Base-by-base conservation (phyloP, 257 asterid genomes). In the Leptodermis oblonga region DNA sequence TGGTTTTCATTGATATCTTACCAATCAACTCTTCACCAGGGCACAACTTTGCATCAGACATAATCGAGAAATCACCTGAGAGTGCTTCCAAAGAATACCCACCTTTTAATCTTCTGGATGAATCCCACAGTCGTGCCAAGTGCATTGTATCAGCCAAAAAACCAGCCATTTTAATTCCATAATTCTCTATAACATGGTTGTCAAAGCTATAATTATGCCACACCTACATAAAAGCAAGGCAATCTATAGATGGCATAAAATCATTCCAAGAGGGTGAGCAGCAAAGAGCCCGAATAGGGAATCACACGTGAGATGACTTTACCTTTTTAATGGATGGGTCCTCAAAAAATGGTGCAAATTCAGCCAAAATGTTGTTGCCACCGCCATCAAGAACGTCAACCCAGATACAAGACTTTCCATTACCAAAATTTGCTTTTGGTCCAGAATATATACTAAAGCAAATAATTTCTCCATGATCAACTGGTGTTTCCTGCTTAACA, bases 161-260 rank as follows among this genome's bases (percentile, higher is more conserved):
- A 58, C 99, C 99, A 73, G 88, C 79, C 63, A 91, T 41, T 77
- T 86, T 87, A 26, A 93, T 69, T 69, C 92, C 99, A 60, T 89
- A 91, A 69, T 94, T 94, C 83, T 94, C 96, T 48, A 91, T 72
- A 56, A 94, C 80, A 65, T 94, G 99, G 79, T 75, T 86, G 83
- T 94, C 99, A 71, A 94, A 94, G 79, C 99, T 94, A 74, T 91
- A 94, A 76, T 94, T 94, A 85, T 94, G 99, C 99, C 99, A 94
- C 43, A 94, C 99, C 99, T 94, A 74, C 78, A 84, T 59, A 73
- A 64, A 72, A 25, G 72, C 58, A 68, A 67, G 67, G 65, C 60
- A 79, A 26, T 60, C 48, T 26, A 37, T 11, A 4, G 6, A 59
- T 7, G 18, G 69, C 69, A 73, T 33, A 53, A 51, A 68, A 53